These are phyloP conservation scores for Trichosporon inkin DNA, from an alignment of 1,284 basidiomycete species.

Conservation along the genomic window DNA sequence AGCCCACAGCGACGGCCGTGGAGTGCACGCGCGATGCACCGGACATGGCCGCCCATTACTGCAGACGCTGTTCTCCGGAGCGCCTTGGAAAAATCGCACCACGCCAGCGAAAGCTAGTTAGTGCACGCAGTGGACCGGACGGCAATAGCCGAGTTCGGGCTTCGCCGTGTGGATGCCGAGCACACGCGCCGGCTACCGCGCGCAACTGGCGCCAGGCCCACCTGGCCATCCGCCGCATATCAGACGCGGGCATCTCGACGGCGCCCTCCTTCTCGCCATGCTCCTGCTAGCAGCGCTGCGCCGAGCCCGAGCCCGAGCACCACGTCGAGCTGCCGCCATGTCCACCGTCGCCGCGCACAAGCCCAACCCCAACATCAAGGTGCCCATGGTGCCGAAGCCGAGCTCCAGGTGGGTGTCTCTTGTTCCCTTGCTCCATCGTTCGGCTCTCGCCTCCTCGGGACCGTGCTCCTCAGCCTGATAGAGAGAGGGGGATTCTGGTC, in stretches of 20 bases:
- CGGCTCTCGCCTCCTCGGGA: not conserved
- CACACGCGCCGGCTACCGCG: not conserved
- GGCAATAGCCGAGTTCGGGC: conserved; percentile 7
- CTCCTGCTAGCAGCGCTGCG: not conserved
- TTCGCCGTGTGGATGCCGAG: conserved; percentile 8
- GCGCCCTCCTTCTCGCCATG: not conserved
- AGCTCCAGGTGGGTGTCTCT: not conserved
- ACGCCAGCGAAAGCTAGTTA: not conserved
- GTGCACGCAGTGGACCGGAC: not conserved
- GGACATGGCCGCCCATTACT: not conserved
- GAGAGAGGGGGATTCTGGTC: not conserved
- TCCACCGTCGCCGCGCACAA: not conserved
- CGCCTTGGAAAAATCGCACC: not conserved
- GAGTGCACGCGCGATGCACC: not conserved
- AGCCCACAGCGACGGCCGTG: too few species aligned
- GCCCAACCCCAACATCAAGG: not conserved
- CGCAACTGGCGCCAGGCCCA: not conserved
- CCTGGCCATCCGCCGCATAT: not conserved
- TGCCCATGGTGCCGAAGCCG: conserved; percentile 5
- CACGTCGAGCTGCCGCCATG: not conserved
- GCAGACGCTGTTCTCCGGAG: not conserved
- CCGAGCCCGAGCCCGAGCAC: not conserved
- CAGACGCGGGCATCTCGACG: not conserved
- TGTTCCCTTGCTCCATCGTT: not conserved
- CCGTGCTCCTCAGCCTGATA: not conserved